Base-by-base conservation (phyloP, 1,139 yeast genomes). In the Kluyveromyces marxianus region DNA sequence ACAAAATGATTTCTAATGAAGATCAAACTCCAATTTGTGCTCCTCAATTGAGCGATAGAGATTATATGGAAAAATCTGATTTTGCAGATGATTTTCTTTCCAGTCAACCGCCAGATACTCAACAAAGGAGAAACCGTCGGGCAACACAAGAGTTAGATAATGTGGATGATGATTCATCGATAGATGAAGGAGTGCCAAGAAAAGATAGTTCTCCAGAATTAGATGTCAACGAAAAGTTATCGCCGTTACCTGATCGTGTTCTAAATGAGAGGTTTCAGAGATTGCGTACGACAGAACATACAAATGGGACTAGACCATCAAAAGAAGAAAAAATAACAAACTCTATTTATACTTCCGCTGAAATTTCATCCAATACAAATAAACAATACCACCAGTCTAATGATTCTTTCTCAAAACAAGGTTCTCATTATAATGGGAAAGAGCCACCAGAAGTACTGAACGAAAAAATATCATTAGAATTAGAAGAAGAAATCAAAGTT, bases 131-230 rank as follows among this genome's bases (percentile, higher is more conserved):
- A 8, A 21, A 10, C 7, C 8, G 28, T 7, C 26, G 30, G 7
- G 7, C 29, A 6, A 41, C 39, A 4, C 39, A 34, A 21, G 44
- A 41, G n/a, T 24, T 39, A 7, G 35, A 33, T 25, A 29, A 39
- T 25, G 35, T 39, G 14, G 27, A 37, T n/a, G 42, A 39, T 32
- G 36, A 32, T 14, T 30, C 28, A 25, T 8, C 30, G 8, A 10
- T n/a, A 6, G 7, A 6, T 10, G 35, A 33, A 33, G 21, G 7
- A 7, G 21, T 6, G 24, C 35, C 3, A 10, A 33, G 24, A 6
- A 6, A 14, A 14, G 21, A 14, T 14, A 14, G n/a, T n/a, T 6
- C 35, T 10, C 35, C 7, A 24, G 35, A 33, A n/a, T n/a, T 33
- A 6, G 21, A 24, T 33, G 35, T 33, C 35, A 24, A 33, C 5